Evolutionary conservation across 352 stramenopile genomes (phyloP), one percentile per base, ranked within the genome.

Genomic region (Globisporangium iwayamae): DNA sequence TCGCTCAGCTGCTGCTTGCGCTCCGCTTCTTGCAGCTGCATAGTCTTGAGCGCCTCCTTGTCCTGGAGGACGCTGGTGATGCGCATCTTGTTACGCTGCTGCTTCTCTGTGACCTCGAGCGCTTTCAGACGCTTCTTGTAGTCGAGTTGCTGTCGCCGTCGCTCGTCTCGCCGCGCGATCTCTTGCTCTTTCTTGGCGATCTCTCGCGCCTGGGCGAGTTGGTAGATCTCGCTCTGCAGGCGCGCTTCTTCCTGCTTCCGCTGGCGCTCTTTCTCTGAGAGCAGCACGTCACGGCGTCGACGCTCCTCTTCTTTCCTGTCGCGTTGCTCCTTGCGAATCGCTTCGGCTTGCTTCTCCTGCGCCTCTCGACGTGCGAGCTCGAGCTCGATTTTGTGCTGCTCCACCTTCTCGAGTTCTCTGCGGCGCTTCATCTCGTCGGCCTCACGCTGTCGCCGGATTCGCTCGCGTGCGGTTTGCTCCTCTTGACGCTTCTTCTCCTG

Each of bases 1-100:
- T 93, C 81, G 56, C 74, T 88, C 30, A 87, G 71, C 18, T 81
- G 67, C 20, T 91, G 83, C 53, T 90, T 90, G 7, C 74, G 78
- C n/a, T 75, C 69, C 3, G 76, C 75, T 41, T 81, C 81, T 20
- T 84, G 59, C 5, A 83, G 60, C 46, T 89, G 85, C 28, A 73
- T 51, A 11, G 74, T 65, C 0, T 73, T 71, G 51, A 88, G 75
- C 11, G 76, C 20, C 39, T 86, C 84, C 32, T 82, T 86, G 55
- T 92, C 82, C 50, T 81, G 60, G 18, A 92, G 52, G 14, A 93
- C 83, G 53, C 67, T 78, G 11, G 70, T 73, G 48, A 93, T 85
- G 6, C 82, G 76, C 55, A 85, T 77, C 22, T 87, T 81, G 69
- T 90, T 93, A 30, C 72, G 76, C 28, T 81, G 67, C 53, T 91